A percentile compares a stretch with the other conserved stretches of the same genome.
These are phyloP conservation scores for Cyberlindnera nakhonratchasimensis DNA, from an alignment of 805 yeast species.

Conservation along the genomic window DNA sequence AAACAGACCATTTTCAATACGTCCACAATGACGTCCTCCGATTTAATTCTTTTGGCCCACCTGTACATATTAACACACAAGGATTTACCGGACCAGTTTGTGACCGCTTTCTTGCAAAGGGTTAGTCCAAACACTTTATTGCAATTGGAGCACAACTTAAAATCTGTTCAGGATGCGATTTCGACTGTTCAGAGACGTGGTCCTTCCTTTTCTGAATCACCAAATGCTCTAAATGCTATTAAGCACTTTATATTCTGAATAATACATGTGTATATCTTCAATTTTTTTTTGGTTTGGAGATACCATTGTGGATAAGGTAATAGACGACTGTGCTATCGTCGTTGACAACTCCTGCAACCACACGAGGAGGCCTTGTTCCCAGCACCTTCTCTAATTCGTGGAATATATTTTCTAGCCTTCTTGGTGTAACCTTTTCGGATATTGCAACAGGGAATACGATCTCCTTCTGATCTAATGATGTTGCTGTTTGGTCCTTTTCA, in stretches of 20 bases:
- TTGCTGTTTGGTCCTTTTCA: constrained; percentile 10
- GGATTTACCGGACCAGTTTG: constrained; percentile 39
- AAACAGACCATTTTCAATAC: constrained; percentile 6
- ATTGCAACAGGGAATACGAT: constrained; percentile 5
- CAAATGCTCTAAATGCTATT: constrained; percentile 23
- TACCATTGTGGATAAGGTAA: constrained; percentile 63
- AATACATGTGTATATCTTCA: constrained; percentile 21
- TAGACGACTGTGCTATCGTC: constrained; percentile 72
- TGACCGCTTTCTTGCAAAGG: constrained; percentile 30
- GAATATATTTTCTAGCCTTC: constrained; percentile 41
- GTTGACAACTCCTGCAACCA: constrained; percentile 54
- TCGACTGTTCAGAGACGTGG: constrained; percentile 14
- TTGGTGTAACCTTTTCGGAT: constrained; percentile 31
- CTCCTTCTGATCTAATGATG: constrained; percentile 1
- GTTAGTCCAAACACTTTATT: constrained; percentile 27
- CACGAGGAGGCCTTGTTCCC: constrained; percentile 36
- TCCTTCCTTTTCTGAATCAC: constrained; percentile 25
- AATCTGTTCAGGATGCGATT: constrained; percentile 10
- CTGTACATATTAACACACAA: constrained; percentile 31
- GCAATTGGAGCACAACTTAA: constrained; percentile 14
- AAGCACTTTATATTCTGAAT: constrained; percentile 13
- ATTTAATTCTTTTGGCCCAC: constrained; percentile 37
- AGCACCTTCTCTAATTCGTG: constrained; percentile 17
- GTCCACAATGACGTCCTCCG: constrained; percentile 29
- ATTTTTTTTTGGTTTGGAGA: constrained; percentile 59